A percentile compares a stretch with the other conserved stretches of the same genome.
These are phyloP conservation scores for Pinus tabuliformis DNA, from an alignment of 75 land plant species.

Conservation along the genomic window DNA sequence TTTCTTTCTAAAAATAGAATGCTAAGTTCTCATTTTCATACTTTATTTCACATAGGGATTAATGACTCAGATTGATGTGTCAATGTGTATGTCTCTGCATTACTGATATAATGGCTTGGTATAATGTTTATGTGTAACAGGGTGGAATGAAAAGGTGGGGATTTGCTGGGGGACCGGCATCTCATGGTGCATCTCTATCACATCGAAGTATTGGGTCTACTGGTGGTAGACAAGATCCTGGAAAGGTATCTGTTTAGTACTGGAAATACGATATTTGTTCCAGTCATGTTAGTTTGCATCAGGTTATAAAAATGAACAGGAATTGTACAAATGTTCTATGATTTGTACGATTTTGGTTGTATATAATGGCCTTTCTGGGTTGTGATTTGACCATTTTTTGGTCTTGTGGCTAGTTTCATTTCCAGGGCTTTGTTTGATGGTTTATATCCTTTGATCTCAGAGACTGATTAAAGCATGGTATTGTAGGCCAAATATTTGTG, in stretches of 20 bases:
- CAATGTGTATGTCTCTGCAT: too few species aligned
- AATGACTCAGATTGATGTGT: background rate
- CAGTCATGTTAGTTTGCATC: too few species aligned
- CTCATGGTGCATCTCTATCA: conserved; percentile 93
- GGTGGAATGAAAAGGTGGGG: conserved; percentile 96
- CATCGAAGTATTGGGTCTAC: conserved; percentile 90
- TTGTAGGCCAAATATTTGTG: background rate
- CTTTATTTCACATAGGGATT: conserved; percentile 1
- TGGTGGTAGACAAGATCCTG: conserved; percentile 95
- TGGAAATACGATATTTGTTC: background rate
- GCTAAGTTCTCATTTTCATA: background rate
- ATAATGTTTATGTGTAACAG: conserved; percentile 30
- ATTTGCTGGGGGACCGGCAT: conserved; percentile 87
- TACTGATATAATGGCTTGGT: background rate
- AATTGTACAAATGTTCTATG: too few species aligned
- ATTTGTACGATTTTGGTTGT: too few species aligned
- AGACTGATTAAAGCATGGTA: background rate
- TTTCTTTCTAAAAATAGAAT: background rate
- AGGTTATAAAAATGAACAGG: too few species aligned
- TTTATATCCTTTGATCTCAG: background rate
- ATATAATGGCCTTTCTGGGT: too few species aligned
- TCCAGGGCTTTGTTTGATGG: background rate
- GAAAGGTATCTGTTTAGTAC: conserved; percentile 54
- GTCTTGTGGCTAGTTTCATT: background rate
- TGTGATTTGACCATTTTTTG: too few species aligned